Evolutionary conservation across 345 rosid genomes (phyloP).

Genomic region (Geranium rotundifolium): DNA sequence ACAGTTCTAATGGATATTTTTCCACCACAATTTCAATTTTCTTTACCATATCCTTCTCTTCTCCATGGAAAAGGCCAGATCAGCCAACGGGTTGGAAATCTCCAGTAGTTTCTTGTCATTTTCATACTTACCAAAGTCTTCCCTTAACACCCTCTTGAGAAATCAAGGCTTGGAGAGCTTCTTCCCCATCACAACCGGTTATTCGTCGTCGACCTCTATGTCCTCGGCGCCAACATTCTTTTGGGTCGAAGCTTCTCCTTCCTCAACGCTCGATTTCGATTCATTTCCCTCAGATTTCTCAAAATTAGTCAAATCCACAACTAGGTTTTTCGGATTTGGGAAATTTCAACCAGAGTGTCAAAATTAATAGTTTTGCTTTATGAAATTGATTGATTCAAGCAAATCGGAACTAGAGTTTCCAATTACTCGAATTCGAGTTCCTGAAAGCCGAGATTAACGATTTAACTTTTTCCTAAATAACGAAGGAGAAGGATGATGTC

Average conservation of each 20-base stretch:
- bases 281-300: background rate
- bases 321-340: conserved; percentile 1
- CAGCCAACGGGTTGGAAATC: too few relatives aligned
- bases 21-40: too few relatives aligned
- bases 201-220: conserved; percentile 2
- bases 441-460: conserved; percentile 1
- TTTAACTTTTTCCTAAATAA: background rate
- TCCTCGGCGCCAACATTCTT: background rate
- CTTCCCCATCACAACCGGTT: conserved; percentile 6
- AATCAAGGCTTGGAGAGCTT: conserved; percentile 46
- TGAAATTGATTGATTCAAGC: too few relatives aligned
- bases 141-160: conserved; percentile 40
- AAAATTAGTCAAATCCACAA: conserved; percentile 6
- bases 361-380: background rate
- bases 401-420: too few relatives aligned
- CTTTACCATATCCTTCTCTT: too few relatives aligned
- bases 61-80: too few relatives aligned
- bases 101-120: conserved; percentile 29
- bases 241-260: too few relatives aligned
- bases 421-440: conserved; percentile 8
- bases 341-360: background rate
- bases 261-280: conserved; percentile 1
- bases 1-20: too few relatives aligned
- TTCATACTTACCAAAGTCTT: conserved; percentile 31
- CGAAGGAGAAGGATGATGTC: too few relatives aligned